Percentiles rank a stretch among this genome's conserved stretches.
Conservation (phyloP, 345 rosid genomes). For the Eucalyptus virginea region DNA sequence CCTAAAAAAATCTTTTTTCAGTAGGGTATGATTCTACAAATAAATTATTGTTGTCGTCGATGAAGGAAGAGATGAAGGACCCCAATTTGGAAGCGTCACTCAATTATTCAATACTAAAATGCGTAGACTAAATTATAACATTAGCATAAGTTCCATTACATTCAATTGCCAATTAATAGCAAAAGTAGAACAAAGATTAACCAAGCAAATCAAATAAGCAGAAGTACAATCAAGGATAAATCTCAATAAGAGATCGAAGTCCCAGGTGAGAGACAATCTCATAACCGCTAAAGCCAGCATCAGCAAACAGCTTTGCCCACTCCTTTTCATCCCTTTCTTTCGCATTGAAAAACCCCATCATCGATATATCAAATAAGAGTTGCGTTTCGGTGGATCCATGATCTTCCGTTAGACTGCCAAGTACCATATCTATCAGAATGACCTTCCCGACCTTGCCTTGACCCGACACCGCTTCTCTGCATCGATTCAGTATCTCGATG, state of each 20-base stretch:
- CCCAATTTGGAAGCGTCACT: not conserved
- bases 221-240: not conserved
- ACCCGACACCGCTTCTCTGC: not conserved
- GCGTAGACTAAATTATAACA: not conserved
- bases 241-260: constrained; percentile 5
- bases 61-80: not conserved
- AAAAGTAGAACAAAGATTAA: not conserved
- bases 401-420: not conserved
- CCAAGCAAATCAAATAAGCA: not conserved
- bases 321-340: constrained; percentile 14
- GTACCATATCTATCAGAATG: not conserved
- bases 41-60: not conserved
- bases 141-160: not conserved
- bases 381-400: not conserved
- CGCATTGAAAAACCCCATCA: constrained; percentile 1
- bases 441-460: not conserved
- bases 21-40: not conserved
- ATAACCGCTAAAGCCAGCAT: constrained; percentile 9
- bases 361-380: constrained; percentile 2
- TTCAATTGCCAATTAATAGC: not conserved
- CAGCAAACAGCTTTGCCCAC: constrained; percentile 10
- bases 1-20: not conserved
- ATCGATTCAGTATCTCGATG: not conserved
- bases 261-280: constrained; percentile 4
- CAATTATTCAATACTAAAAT: not conserved